Percentiles rank a stretch among this genome's conserved stretches.
Conservation (phyloP, 257 asterid genomes). For the Ilex aquifolium region DNA sequence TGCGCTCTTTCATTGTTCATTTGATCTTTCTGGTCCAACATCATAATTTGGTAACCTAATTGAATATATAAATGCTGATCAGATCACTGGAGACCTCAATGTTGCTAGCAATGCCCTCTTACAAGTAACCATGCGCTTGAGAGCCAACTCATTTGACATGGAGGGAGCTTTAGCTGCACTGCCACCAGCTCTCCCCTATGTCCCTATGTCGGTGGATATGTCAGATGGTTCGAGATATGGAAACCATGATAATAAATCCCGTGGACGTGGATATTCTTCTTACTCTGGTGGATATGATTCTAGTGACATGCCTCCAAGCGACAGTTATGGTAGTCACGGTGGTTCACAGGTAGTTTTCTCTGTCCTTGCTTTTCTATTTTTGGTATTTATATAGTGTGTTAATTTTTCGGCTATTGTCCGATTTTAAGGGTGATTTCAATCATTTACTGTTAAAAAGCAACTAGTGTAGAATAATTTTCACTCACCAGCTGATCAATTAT, state of each 20-base stretch:
- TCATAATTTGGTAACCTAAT: constrained; percentile 5
- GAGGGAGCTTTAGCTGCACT: constrained; percentile 43
- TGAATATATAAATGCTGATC: constrained; percentile 11
- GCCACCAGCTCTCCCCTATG: constrained; percentile 28
- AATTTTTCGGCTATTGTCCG: not conserved
- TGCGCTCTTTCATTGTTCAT: not conserved
- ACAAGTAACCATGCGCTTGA: constrained; percentile 65
- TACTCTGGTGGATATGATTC: constrained; percentile 46
- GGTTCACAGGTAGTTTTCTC: constrained; percentile 46
- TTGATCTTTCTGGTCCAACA: constrained; percentile 3
- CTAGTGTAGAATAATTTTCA: not conserved
- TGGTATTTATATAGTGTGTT: not conserved
- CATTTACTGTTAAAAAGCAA: not conserved
- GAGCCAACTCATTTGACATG: constrained; percentile 57
- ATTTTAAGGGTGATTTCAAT: not conserved
- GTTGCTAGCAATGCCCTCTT: constrained; percentile 61
- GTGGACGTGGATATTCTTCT: constrained; percentile 40
- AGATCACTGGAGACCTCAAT: constrained; percentile 73
- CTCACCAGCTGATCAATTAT: not conserved
- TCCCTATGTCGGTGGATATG: constrained; percentile 27
- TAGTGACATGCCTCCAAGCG: constrained; percentile 27
- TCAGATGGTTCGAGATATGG: constrained; percentile 41
- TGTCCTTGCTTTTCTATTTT: not conserved
- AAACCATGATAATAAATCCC: constrained; percentile 43
- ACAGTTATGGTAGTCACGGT: constrained; percentile 40